Evolutionary conservation across 148 eudicot species (phyloP), one percentile per base, ranked within the genome.

Genomic region (Camellia japonica): DNA sequence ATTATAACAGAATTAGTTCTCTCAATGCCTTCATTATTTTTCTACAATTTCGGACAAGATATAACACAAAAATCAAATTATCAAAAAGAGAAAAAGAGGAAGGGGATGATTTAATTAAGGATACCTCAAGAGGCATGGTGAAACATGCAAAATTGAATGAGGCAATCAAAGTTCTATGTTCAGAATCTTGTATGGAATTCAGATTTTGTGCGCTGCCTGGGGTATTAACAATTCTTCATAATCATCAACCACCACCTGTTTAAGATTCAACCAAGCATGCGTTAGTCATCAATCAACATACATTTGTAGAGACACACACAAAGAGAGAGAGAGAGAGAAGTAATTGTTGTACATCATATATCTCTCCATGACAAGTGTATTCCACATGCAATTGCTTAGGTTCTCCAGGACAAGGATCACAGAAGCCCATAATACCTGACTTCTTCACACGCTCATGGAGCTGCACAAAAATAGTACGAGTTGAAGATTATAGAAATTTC

Each of bases 341-440:
- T 52, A 83, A 44, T 43, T 46, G 60, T 41, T 42, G 7, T 86
- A 94, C 98, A 97, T 91, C 89, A 73, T 86, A 87, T 44, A 68
- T 84, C 77, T 81, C 71, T 68, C 88, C 89, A 19, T 80, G 80
- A 61, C 76, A 91, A 3, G 92, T 92, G 83, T 96, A 96, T 78
- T 91, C 88, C 38, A 96, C 88, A 47, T 81, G 79, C 80, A 96
- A 82, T 71, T 87, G 90, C 82, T 94, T 96, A 72, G 91, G 81
- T 83, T 91, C 95, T 72, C 93, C 95, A 0, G 97, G 99, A 83
- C 98, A 96, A 83, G 97, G 97, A 82, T 96, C 98, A 65, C 95
- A 94, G 80, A 94, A 96, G 15, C 99, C 99, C 99, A 96, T 96
- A 51, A 96, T 96, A 67, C 98, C 99, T 5, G 98, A 91, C 86